Percentiles rank a stretch among this genome's conserved stretches.
These are phyloP conservation scores for Tulasnella sp. DNA, from an alignment of 768 basidiomycete genomes.

Conservation along the genomic window DNA sequence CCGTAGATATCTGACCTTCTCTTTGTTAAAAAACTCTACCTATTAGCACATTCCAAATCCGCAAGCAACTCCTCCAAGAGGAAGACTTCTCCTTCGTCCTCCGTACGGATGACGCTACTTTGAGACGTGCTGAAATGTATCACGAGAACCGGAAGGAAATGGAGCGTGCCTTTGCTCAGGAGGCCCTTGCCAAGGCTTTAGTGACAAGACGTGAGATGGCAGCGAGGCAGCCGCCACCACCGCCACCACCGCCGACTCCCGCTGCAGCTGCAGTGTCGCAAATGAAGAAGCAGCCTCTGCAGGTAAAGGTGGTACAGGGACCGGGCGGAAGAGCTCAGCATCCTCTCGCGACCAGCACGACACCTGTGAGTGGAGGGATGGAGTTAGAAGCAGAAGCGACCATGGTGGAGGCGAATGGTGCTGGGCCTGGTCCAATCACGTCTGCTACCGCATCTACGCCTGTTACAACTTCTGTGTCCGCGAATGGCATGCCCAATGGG, in stretches of 20 bases:
- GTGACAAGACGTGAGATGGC: background rate
- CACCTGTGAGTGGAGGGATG: background rate
- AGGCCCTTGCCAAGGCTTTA: background rate
- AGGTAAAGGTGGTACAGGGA: background rate
- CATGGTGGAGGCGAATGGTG: no score
- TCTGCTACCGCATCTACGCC: background rate
- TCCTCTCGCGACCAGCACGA: background rate
- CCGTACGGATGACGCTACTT: conserved; percentile 14
- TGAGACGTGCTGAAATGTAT: background rate
- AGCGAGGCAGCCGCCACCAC: background rate
- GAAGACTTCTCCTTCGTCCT: conserved; percentile 8
- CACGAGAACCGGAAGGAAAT: conserved; percentile 5
- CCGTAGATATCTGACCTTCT: background rate
- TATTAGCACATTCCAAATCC: conserved; percentile 7
- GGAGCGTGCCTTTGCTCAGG: background rate
- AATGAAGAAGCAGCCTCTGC: background rate
- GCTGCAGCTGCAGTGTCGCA: background rate
- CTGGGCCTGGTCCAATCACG: background rate
- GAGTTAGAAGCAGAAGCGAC: no score
- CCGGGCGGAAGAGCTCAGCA: background rate
- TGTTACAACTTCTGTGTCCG: background rate
- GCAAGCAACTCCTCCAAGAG: conserved; percentile 11
- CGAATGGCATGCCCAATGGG: background rate
- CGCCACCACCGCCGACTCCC: background rate
- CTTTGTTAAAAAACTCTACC: no score